phyloP scores from a whole-genome alignment of 768 basidiomycete genomes.

The Rhizopogon rudus region DNA sequence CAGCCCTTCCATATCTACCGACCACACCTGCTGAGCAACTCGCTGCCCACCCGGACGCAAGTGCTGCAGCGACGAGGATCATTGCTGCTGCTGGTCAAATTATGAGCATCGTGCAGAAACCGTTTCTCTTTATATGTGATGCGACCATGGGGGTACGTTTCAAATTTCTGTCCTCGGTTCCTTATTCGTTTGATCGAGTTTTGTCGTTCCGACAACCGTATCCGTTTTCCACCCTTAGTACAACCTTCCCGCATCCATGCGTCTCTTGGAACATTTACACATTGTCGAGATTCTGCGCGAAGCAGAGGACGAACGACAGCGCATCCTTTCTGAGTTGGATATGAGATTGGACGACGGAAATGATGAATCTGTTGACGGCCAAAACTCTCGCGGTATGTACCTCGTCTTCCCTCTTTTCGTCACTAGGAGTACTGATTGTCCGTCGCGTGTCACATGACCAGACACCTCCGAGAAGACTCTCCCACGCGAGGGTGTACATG shows the following conservation, averaged over 20 bases:
- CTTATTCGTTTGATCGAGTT: not conserved
- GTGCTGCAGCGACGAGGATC: conserved; percentile 56
- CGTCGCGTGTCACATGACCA: conserved; percentile 31
- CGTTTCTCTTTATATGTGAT: conserved; percentile 71
- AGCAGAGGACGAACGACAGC: conserved; percentile 38
- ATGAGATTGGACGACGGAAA: not conserved
- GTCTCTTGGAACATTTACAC: conserved; percentile 68
- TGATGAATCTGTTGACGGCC: not conserved
- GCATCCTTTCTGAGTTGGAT: conserved; percentile 39
- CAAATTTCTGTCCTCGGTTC: not conserved
- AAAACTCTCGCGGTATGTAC: conserved; percentile 3
- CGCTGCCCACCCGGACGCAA: conserved; percentile 54
- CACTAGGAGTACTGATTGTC: not conserved
- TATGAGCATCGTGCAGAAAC: conserved; percentile 56
- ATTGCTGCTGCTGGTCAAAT: conserved; percentile 70
- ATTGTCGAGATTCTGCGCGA: conserved; percentile 65
- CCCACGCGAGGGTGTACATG: conserved; percentile 20
- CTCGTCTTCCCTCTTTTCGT: not conserved
- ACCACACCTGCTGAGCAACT: conserved; percentile 48
- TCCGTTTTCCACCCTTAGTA: conserved; percentile 36
- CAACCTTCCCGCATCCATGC: conserved; percentile 69
- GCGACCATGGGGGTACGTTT: conserved; percentile 61
- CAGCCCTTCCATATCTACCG: conserved; percentile 43
- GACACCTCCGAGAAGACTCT: conserved; percentile 19
- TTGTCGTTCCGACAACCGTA: conserved; percentile 1